Percentiles rank a stretch among this genome's conserved stretches.
These are phyloP conservation scores for Saccharum officinarum DNA, from an alignment of 176 grass and related monocot genomes.

Conservation along the genomic window DNA sequence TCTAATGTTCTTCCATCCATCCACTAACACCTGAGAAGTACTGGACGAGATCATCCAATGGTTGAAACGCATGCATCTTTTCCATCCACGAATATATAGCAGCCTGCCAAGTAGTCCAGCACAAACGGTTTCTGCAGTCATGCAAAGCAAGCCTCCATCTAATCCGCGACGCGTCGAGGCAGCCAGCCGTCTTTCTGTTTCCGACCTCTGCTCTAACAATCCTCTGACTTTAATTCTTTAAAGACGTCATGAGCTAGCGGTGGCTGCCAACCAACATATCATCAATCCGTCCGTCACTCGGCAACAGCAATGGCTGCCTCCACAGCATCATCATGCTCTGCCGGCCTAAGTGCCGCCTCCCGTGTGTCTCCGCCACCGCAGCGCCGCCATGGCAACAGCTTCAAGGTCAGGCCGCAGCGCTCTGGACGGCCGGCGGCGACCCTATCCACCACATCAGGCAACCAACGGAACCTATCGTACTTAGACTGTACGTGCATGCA, in stretches of 20 bases:
- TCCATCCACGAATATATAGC: too few relatives aligned
- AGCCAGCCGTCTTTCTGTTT: constrained; percentile 17
- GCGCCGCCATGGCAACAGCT: neutral
- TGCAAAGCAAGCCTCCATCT: constrained; percentile 40
- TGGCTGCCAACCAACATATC: neutral
- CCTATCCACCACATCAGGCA: neutral
- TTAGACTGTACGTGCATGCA: neutral
- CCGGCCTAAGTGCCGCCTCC: neutral
- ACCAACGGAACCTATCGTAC: neutral
- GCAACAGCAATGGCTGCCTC: constrained; percentile 25
- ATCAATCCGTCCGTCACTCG: too few relatives aligned
- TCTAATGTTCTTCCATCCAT: too few relatives aligned
- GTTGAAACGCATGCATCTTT: too few relatives aligned
- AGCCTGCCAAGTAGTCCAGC: neutral
- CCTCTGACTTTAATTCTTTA: neutral
- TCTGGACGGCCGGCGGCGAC: neutral
- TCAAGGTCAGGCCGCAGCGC: neutral
- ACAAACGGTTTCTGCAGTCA: neutral
- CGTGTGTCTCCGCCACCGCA: neutral
- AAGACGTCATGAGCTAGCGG: neutral
- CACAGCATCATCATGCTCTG: neutral
- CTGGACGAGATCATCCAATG: too few relatives aligned
- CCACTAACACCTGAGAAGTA: too few relatives aligned
- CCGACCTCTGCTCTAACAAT: neutral
- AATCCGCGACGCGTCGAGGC: neutral